Conservation (phyloP, 2,329 filamentous ascomycete genomes). For the Metarhizium humberi region DNA sequence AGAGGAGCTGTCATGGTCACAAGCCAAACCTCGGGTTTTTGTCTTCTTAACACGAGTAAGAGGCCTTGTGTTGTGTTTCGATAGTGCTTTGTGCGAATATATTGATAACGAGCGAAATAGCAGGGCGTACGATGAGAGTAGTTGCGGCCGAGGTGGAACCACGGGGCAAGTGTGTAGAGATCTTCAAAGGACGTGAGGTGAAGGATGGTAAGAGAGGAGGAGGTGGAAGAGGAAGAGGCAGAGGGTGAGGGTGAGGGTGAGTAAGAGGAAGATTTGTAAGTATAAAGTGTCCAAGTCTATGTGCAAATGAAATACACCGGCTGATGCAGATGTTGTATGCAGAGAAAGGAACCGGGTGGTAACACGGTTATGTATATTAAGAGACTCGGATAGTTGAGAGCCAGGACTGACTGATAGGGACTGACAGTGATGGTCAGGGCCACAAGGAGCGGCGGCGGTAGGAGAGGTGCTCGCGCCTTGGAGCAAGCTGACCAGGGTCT, state of each 20-base stretch:
- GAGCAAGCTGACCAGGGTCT: constrained; percentile 2
- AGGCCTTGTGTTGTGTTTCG: neutral
- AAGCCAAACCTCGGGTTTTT: neutral
- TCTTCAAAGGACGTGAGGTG: no score
- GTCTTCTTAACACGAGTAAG: neutral
- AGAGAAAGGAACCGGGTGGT: constrained; percentile 9
- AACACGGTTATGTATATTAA: constrained; percentile 15
- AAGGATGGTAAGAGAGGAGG: no score
- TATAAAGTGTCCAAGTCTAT: neutral
- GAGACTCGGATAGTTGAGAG: constrained; percentile 2
- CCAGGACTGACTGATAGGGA: constrained; percentile 5
- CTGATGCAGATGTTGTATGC: constrained; percentile 5
- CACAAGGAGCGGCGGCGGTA: constrained; percentile 1
- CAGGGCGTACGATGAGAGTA: neutral
- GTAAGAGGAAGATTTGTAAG: neutral
- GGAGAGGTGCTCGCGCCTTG: constrained; percentile 3
- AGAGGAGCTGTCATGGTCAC: constrained; percentile 39
- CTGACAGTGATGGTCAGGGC: neutral
- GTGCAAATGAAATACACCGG: neutral
- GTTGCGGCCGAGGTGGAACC: neutral
- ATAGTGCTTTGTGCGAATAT: neutral
- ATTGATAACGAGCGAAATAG: neutral
- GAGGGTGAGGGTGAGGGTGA: neutral
- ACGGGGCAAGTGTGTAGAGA: neutral
- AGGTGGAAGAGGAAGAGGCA: neutral